Percentiles rank a stretch among this genome's conserved stretches.
phyloP scores from a whole-genome alignment of 805 yeast species.

The Candida alai region DNA sequence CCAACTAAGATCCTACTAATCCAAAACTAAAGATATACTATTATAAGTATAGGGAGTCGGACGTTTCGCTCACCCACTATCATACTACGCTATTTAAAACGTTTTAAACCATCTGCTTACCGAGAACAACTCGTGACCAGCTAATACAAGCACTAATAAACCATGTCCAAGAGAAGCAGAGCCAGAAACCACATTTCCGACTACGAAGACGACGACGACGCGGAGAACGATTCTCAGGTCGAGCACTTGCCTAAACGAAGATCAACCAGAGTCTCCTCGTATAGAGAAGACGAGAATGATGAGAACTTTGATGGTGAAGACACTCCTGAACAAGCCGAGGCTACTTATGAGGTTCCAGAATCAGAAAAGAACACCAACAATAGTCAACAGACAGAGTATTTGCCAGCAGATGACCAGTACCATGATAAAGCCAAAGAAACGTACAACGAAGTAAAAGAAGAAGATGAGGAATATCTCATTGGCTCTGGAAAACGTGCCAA shows the following conservation, averaged over 20 bases:
- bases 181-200: conserved; percentile 7
- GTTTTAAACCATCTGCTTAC: too few relatives aligned
- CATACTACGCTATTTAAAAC: too few relatives aligned
- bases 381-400: conserved; percentile 4
- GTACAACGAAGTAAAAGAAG: conserved; percentile 11
- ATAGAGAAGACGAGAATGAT: conserved; percentile 5
- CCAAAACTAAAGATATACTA: too few relatives aligned
- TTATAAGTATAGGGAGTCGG: too few relatives aligned
- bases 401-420: conserved; percentile 9
- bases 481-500: too few relatives aligned
- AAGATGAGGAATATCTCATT: conserved; percentile 8
- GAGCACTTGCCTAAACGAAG: conserved; percentile 8
- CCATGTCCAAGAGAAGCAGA: conserved; percentile 16
- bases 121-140: too few relatives aligned
- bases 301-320: conserved; percentile 6
- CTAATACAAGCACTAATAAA: too few relatives aligned
- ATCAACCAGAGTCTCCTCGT: conserved; percentile 5
- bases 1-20: too few relatives aligned
- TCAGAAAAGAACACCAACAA: background rate
- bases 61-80: too few relatives aligned
- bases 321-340: background rate
- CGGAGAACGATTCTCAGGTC: conserved; percentile 5
- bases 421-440: conserved; percentile 19
- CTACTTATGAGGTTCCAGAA: too few relatives aligned
- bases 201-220: background rate